phyloP scores from a whole-genome alignment of 2,329 filamentous ascomycete species.

The Pseudogymnoascus sp. region DNA sequence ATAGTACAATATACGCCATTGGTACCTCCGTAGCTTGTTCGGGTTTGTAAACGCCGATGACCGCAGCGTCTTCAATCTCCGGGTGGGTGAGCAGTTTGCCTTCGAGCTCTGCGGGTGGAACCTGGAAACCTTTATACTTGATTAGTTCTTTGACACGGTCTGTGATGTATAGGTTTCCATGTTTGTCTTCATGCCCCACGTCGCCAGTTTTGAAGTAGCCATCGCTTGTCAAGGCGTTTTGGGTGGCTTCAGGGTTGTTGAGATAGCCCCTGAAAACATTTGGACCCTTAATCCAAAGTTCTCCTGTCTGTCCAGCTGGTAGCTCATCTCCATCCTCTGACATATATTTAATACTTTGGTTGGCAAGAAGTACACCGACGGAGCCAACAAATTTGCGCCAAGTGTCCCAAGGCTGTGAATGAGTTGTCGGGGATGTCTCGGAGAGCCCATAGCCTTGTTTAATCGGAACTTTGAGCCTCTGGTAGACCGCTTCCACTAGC shows the following conservation, averaged over 20 bases:
- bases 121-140: constrained; percentile 42
- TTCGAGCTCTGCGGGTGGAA: constrained; percentile 41
- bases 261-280: constrained; percentile 33
- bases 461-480: constrained; percentile 62
- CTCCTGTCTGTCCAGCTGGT: constrained; percentile 9
- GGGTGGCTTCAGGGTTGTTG: constrained; percentile 25
- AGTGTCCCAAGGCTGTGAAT: constrained; percentile 60
- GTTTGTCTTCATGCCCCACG: constrained; percentile 36
- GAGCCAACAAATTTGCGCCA: constrained; percentile 29
- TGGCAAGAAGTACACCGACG: neutral
- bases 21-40: constrained; percentile 34
- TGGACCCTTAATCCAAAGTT: constrained; percentile 17
- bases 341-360: neutral
- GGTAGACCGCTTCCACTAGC: constrained; percentile 64
- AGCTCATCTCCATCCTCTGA: neutral
- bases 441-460: constrained; percentile 86
- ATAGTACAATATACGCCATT: constrained; percentile 33
- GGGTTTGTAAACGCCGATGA: constrained; percentile 36
- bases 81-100: constrained; percentile 34
- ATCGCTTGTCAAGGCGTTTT: constrained; percentile 20
- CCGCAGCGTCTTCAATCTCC: constrained; percentile 35
- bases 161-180: constrained; percentile 28
- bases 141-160: constrained; percentile 33
- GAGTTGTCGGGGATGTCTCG: constrained; percentile 70
- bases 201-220: constrained; percentile 33